Evolutionary conservation across 768 basidiomycete species (phyloP).

Genomic region (Steccherinum ochraceum): DNA sequence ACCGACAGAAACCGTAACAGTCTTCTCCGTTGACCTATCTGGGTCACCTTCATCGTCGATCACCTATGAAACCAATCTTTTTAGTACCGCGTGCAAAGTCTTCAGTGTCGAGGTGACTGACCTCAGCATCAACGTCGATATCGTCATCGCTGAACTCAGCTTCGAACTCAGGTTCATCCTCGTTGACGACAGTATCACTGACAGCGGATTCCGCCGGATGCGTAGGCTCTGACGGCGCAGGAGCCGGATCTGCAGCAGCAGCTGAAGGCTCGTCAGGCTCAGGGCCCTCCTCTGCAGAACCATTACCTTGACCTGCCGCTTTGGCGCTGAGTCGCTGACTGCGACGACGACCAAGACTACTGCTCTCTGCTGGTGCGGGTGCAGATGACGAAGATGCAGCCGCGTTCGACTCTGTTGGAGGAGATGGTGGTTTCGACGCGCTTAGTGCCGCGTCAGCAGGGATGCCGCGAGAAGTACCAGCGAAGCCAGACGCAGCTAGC

Average conservation of each 20-base stretch:
- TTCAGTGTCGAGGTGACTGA: constrained; percentile 11
- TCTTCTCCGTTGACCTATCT: constrained; percentile 72
- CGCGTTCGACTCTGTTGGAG: constrained; percentile 15
- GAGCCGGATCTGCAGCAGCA: constrained; percentile 3
- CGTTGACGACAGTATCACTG: constrained; percentile 50
- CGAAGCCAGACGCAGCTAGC: constrained; percentile 70
- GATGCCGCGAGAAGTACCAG: constrained; percentile 31
- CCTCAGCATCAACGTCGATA: constrained; percentile 77
- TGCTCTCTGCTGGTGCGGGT: constrained; percentile 4
- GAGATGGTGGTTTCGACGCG: constrained; percentile 26
- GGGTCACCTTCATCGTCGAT: constrained; percentile 84
- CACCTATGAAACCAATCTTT: constrained; percentile 34
- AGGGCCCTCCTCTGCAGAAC: constrained; percentile 12
- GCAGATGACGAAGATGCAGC: constrained; percentile 26
- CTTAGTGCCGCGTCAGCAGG: constrained; percentile 13
- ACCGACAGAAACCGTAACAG: constrained; percentile 75
- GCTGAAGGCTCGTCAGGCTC: neutral
- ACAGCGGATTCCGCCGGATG: constrained; percentile 33
- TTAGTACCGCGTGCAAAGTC: neutral
- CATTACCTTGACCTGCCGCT: constrained; percentile 23
- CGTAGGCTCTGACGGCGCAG: constrained; percentile 11
- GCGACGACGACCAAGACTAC: constrained; percentile 52
- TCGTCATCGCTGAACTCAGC: constrained; percentile 83
- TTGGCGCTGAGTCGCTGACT: constrained; percentile 82
- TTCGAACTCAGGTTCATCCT: constrained; percentile 46